phyloP scores from a whole-genome alignment of 805 yeast genomes.

The Metschnikowia santaceciliae region DNA sequence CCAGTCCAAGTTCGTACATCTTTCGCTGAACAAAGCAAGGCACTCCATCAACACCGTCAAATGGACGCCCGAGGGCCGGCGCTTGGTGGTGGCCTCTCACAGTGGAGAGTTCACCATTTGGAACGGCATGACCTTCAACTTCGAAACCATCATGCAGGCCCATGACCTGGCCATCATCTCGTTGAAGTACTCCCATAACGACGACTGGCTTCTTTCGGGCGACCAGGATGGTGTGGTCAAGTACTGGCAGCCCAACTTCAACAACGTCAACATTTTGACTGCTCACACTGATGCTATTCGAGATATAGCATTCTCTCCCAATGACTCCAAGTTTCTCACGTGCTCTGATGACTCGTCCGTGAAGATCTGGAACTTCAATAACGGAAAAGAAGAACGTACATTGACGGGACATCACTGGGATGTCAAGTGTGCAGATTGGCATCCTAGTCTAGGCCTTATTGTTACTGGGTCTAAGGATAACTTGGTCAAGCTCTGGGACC shows the following conservation, averaged over 20 bases:
- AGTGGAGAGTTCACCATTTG: constrained; percentile 95
- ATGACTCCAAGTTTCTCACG: constrained; percentile 87
- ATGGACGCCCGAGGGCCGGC: constrained; percentile 96
- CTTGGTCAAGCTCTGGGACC: constrained; percentile 93
- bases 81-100: constrained; percentile 84
- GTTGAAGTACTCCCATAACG: constrained; percentile 78
- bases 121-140: constrained; percentile 93
- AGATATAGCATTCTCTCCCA: constrained; percentile 85
- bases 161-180: constrained; percentile 88
- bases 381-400: constrained; percentile 74
- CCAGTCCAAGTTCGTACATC: constrained; percentile 81
- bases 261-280: constrained; percentile 77
- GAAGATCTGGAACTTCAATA: constrained; percentile 93
- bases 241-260: constrained; percentile 97
- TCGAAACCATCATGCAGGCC: constrained; percentile 97
- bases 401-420: constrained; percentile 98
- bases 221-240: constrained; percentile 90
- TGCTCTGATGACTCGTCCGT: constrained; percentile 88
- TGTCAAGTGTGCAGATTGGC: constrained; percentile 97
- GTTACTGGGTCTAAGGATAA: constrained; percentile 96
- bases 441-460: constrained; percentile 76
- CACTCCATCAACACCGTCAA: constrained; percentile 86
- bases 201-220: constrained; percentile 92
- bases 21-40: constrained; percentile 84
- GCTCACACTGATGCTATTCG: constrained; percentile 81